These are phyloP conservation scores for Dactylorhiza incarnata DNA, from an alignment of 106 monocot species.

Conservation along the genomic window DNA sequence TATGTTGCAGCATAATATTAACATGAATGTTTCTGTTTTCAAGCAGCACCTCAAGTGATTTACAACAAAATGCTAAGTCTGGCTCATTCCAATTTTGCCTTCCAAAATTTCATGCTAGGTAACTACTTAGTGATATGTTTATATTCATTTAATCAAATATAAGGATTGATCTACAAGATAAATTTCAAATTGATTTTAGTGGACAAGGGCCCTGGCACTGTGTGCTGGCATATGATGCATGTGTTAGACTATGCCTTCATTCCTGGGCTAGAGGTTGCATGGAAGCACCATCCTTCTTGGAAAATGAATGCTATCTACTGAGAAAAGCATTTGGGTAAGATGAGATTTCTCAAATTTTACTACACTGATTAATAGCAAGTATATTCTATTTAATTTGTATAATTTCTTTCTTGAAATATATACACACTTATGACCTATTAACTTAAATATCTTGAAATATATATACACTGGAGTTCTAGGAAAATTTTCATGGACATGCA, in stretches of 20 bases:
- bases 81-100: constrained; percentile 49
- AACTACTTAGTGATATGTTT: constrained; percentile 7
- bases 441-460: too few relatives aligned
- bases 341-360: not conserved
- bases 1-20: too few relatives aligned
- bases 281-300: constrained; percentile 86
- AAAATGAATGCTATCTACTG: constrained; percentile 84
- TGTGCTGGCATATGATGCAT: constrained; percentile 93
- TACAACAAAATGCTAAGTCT: too few relatives aligned
- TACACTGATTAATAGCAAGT: too few relatives aligned
- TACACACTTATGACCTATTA: not conserved
- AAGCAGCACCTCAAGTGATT: too few relatives aligned
- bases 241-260: constrained; percentile 88
- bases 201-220: constrained; percentile 83
- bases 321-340: constrained; percentile 79
- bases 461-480: not conserved
- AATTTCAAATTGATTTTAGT: constrained; percentile 31
- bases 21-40: too few relatives aligned
- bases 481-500: not conserved
- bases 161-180: not conserved
- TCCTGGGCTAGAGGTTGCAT: constrained; percentile 95
- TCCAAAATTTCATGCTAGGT: constrained; percentile 89
- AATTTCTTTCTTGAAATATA: not conserved
- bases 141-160: not conserved
- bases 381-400: not conserved